Conservation (phyloP, 495 filamentous ascomycete genomes). For the Hypoxylon subgilvum region DNA sequence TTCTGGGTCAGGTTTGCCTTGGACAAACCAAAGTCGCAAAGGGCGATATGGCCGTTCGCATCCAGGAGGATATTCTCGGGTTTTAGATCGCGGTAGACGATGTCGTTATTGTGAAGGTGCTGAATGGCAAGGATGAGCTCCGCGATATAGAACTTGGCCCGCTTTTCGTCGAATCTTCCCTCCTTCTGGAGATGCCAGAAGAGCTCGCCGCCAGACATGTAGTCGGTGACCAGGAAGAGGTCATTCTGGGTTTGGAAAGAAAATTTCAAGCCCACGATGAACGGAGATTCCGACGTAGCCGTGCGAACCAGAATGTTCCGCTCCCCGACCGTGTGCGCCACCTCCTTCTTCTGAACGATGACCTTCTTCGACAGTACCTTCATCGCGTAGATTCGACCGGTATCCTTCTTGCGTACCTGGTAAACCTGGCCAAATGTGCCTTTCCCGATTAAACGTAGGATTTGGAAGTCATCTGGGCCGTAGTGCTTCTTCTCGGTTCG, state of each 20-base stretch:
- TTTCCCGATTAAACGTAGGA: conserved; percentile 95
- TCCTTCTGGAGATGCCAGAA: conserved; percentile 99
- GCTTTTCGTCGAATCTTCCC: conserved; percentile 90
- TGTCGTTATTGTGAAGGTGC: conserved; percentile 94
- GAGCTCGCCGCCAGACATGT: conserved; percentile 97
- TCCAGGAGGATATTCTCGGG: conserved; percentile 98
- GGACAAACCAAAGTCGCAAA: conserved; percentile 96
- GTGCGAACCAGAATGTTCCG: conserved; percentile 96
- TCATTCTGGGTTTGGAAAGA: conserved; percentile 98
- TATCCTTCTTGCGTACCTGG: conserved; percentile 98
- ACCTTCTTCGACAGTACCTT: conserved; percentile 99
- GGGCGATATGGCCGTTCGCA: conserved; percentile 85
- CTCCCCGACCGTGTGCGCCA: conserved; percentile 95
- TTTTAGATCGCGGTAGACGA: conserved; percentile 97
- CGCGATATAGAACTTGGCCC: conserved; percentile 98
- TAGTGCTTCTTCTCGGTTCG: conserved; percentile 90
- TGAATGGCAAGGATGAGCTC: conserved; percentile 95
- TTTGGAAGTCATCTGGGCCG: conserved; percentile 95
- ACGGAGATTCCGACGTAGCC: conserved; percentile 92
- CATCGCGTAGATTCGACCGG: conserved; percentile 95
- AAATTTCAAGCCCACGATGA: conserved; percentile 98
- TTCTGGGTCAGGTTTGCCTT: conserved; percentile 97
- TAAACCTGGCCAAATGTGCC: conserved; percentile 99
- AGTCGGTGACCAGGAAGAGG: conserved; percentile 97
- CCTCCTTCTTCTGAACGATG: conserved; percentile 99